These are phyloP conservation scores for Scopulariopsis brevicaulis DNA, from an alignment of 2,329 filamentous ascomycete species.

Conservation along the genomic window DNA sequence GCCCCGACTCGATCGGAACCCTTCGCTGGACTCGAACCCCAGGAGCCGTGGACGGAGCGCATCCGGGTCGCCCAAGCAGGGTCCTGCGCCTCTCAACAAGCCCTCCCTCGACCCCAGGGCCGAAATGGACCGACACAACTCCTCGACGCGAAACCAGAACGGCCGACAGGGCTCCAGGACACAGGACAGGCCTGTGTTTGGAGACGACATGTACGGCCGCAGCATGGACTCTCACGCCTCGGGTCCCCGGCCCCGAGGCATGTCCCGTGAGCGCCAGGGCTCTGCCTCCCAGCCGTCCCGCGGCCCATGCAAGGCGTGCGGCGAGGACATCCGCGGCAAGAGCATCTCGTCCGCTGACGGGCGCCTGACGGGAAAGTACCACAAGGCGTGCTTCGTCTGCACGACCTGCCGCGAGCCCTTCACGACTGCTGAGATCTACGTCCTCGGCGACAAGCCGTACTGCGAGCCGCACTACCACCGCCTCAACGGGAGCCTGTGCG, in stretches of 20 bases:
- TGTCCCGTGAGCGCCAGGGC: neutral
- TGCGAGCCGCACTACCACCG: slow-evolving; percentile 90
- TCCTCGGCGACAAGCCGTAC: slow-evolving; percentile 76
- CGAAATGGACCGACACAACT: slow-evolving; percentile 1
- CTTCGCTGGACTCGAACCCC: slow-evolving; percentile 1
- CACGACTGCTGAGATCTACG: slow-evolving; percentile 82
- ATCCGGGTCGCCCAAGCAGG: neutral
- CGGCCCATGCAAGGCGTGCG: slow-evolving; percentile 76
- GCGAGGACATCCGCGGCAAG: slow-evolving; percentile 70
- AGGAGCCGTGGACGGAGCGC: slow-evolving; percentile 3
- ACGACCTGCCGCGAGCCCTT: slow-evolving; percentile 73
- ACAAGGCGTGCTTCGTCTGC: slow-evolving; percentile 92
- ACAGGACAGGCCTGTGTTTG: neutral
- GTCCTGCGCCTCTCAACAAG: neutral
- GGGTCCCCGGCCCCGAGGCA: slow-evolving; percentile 26
- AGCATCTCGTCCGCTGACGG: slow-evolving; percentile 91
- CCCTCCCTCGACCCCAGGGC: neutral
- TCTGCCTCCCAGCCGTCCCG: slow-evolving; percentile 30
- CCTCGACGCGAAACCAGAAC: neutral
- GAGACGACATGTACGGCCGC: neutral
- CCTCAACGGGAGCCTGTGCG: slow-evolving; percentile 78
- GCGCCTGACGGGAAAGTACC: slow-evolving; percentile 82
- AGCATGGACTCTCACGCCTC: neutral
- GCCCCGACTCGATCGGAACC: slow-evolving; percentile 2
- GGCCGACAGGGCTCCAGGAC: neutral